Percentiles rank a stretch among this genome's conserved stretches.
These are phyloP conservation scores for Sporothrix phasma DNA, from an alignment of 2,329 filamentous ascomycete genomes.

Conservation along the genomic window DNA sequence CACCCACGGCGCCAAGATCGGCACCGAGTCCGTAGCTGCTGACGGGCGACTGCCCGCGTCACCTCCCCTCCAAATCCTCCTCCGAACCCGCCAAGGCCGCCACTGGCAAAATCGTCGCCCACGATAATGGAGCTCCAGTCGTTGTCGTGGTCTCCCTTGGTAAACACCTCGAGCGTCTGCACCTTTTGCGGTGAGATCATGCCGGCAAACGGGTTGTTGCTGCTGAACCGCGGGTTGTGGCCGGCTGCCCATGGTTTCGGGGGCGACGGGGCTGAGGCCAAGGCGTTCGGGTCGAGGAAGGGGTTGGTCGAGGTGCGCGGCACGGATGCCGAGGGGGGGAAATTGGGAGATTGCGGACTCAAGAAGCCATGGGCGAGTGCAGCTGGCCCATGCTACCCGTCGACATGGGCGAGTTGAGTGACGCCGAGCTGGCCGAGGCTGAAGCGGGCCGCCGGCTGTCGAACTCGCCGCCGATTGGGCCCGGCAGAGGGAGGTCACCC, in stretches of 20 bases:
- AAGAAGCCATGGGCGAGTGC: constrained; percentile 25
- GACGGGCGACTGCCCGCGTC: no score
- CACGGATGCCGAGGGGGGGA: constrained; percentile 7
- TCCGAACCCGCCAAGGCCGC: no score
- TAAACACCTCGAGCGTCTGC: constrained; percentile 47
- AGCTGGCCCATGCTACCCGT: constrained; percentile 11
- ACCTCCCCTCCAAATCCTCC: no score
- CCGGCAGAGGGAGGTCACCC: constrained; percentile 41
- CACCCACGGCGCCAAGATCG: constrained; percentile 43
- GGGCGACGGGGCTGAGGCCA: constrained; percentile 6
- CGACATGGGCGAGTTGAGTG: constrained; percentile 19
- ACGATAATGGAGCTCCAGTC: constrained; percentile 50
- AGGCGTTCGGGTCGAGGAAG: constrained; percentile 9
- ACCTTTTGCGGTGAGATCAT: constrained; percentile 23
- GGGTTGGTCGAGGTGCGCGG: constrained; percentile 12
- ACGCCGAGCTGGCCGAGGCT: constrained; percentile 25
- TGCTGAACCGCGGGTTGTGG: constrained; percentile 41
- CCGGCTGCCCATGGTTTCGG: constrained; percentile 21
- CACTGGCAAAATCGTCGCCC: no score
- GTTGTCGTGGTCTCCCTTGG: constrained; percentile 47
- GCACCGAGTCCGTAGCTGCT: constrained; percentile 50
- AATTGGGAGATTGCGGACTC: constrained; percentile 16
- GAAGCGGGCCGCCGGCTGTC: constrained; percentile 23
- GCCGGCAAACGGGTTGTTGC: constrained; percentile 49
- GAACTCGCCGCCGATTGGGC: constrained; percentile 26